Evolutionary conservation across 2,329 filamentous ascomycete species (phyloP).

Genomic region (Ophiostoma perfectum): DNA sequence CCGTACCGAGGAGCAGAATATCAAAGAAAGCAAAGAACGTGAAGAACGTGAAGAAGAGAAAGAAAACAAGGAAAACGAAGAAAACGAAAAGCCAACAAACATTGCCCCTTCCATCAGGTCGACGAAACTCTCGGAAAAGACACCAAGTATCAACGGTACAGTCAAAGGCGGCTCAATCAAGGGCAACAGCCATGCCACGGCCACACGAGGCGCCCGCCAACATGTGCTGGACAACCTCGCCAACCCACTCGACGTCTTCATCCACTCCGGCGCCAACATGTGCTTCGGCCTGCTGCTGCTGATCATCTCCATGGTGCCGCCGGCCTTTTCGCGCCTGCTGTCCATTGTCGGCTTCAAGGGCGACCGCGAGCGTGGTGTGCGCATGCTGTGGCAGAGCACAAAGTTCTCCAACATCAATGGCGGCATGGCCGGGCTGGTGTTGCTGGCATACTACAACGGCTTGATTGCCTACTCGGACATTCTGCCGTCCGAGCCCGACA

Average conservation of each 20-base stretch:
- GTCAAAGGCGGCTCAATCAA: background rate
- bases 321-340: constrained; percentile 79
- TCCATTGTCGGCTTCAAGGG: constrained; percentile 88
- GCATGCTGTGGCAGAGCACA: constrained; percentile 86
- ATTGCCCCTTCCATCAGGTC: background rate
- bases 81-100: background rate
- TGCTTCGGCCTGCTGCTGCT: constrained; percentile 84
- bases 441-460: constrained; percentile 84
- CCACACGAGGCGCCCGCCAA: constrained; percentile 2
- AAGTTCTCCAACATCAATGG: constrained; percentile 84
- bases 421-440: constrained; percentile 75
- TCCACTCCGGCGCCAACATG: constrained; percentile 82
- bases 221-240: constrained; percentile 60
- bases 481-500: constrained; percentile 57
- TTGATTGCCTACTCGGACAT: constrained; percentile 86
- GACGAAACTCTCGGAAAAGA: background rate
- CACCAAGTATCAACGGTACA: background rate
- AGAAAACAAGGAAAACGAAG: background rate
- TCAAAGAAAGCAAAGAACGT: background rate
- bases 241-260: constrained; percentile 76
- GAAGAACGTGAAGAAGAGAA: background rate
- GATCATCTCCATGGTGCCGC: constrained; percentile 87
- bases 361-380: constrained; percentile 74
- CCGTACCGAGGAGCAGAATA: constrained; percentile 26
- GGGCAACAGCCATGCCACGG: background rate